phyloP scores from a whole-genome alignment of 768 basidiomycete species.

The Trametes cinnabarina region DNA sequence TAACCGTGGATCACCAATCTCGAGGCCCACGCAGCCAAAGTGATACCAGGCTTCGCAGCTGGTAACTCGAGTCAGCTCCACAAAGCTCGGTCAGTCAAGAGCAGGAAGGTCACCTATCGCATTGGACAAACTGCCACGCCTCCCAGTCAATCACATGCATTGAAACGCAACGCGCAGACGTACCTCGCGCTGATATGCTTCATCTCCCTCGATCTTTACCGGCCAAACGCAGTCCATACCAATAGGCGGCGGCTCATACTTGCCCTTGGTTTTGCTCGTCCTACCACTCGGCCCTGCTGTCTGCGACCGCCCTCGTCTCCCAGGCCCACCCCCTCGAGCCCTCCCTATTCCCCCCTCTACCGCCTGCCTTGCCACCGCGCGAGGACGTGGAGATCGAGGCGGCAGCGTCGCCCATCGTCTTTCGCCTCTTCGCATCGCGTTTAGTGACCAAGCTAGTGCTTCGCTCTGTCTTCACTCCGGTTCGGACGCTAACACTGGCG shows the following conservation, averaged over 20 bases:
- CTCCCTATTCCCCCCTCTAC: not conserved
- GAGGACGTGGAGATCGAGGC: not conserved
- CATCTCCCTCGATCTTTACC: slow-evolving; percentile 11
- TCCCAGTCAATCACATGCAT: not conserved
- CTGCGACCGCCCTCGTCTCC: not conserved
- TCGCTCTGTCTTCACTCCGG: not conserved
- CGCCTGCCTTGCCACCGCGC: not conserved
- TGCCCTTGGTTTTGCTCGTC: not conserved
- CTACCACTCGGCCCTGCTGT: not conserved
- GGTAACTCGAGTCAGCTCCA: not conserved
- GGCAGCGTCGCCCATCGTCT: not conserved
- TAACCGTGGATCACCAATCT: slow-evolving; percentile 18
- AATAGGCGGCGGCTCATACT: slow-evolving; percentile 11
- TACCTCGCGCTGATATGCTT: slow-evolving; percentile 19
- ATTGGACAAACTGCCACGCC: slow-evolving; percentile 14
- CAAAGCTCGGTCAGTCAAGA: not conserved
- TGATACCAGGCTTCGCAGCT: slow-evolving; percentile 26
- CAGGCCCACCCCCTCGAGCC: not conserved
- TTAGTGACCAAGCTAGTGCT: not conserved
- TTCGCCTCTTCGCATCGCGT: slow-evolving; percentile 17
- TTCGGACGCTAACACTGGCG: slow-evolving; percentile 1
- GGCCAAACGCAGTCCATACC: slow-evolving; percentile 20
- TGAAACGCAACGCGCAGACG: not conserved
- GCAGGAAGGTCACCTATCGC: slow-evolving; percentile 13
- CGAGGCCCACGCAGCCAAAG: slow-evolving; percentile 23